Base-by-base conservation (phyloP, 78 protist genomes). In the Dictyostelium purpureum region DNA sequence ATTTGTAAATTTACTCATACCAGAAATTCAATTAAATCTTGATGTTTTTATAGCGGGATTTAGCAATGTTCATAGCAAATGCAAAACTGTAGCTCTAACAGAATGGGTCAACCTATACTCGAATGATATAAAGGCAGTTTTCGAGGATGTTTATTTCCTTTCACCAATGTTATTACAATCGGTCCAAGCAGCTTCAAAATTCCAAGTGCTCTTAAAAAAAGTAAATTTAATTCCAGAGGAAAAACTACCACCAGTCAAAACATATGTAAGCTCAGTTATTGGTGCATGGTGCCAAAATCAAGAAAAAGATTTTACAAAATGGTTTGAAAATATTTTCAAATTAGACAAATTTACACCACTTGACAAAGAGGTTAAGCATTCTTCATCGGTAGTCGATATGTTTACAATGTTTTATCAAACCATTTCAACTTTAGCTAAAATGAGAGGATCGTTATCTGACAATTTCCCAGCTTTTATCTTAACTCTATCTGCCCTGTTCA, bases 341-440 rank as follows among this genome's bases (percentile, higher is more conserved):
- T 42, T 85, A 5, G 92, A 85, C 24, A 85, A 85, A n/a, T 85
- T 85, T 47, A n/a, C 24, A 70, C 77, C 92, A 43, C 6, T 85
- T 19, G 92, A 85, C 38, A 85, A 85, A 49, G 77, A 73, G 18
- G 43, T 79, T 51, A 65, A n/a, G 37, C 92, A 85, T 43, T 85
- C 92, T 35, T 85, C 92, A 43, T 85, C 92, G 0, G 92, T 85
- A 0, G 76, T 85, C 28, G 92, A 85, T 49, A 37, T 85, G 71
- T 85, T 85, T 74, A 69, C 63, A 74, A 85, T 85, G 92, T 85
- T 85, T 71, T 85, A 73, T 35, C 92, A 85, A 85, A 61, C 92
- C 0, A 70, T 85, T 14, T 57, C 70, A 43, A 85, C 92, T 19
- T 26, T 85, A 49, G 51, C 74, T n/a, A 85, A 85, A 59, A 85